Base-by-base conservation (phyloP, 2,329 filamentous ascomycete species). In the Ophiosphaerella narmari region DNA sequence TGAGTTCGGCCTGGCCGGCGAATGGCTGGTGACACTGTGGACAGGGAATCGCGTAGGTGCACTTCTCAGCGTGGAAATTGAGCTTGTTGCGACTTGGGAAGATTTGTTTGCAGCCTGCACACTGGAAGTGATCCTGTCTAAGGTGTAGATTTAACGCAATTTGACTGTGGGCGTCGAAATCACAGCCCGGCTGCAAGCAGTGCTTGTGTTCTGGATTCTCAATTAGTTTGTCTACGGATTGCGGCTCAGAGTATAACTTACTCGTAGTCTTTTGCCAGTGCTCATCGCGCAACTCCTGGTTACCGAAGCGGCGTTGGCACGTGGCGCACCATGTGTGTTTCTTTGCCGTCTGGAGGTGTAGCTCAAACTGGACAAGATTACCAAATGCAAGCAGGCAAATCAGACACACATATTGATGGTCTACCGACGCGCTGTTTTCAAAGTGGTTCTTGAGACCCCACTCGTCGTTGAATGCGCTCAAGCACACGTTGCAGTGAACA, bases 371-470 rank as follows among this genome's bases (percentile, higher is more conserved):
- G 1, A 23, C 16, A 7, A 55, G 46, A 13, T 43, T 60, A 2
- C 44, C 44, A 26, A 72, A 72, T 0, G 59, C 66, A 1, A 67
- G 50, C 21, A 71, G 38, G 37, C 69, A 72, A 0, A 54, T 63
- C 32, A 69, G 42, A 43, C 68, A 71, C 3, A 49, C 62, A 14
- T 62, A 68, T 24, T 63, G 47, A 38, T 72, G 69, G 7, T 62
- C 62, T 3, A 62, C 62, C 3, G 48, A 43, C 26, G 57, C 60
- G 51, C 69, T 70, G 52, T 69, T 71, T 48, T 70, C 67, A 39
- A 71, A 67, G 41, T 71, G 67, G 16, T 70, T 68, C 42, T 62
- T 65, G 5, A 70, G 60, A 8, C 60, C 68, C 61, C 60, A 66
- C n/a, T 56, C 49, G 18, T 71, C 54, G 9, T 64, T 63, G 61